Evolutionary conservation across 192 early-diverging fungal species (phyloP), one percentile per base, ranked within the genome.

Genomic region (Backusella parvicylindrica): DNA sequence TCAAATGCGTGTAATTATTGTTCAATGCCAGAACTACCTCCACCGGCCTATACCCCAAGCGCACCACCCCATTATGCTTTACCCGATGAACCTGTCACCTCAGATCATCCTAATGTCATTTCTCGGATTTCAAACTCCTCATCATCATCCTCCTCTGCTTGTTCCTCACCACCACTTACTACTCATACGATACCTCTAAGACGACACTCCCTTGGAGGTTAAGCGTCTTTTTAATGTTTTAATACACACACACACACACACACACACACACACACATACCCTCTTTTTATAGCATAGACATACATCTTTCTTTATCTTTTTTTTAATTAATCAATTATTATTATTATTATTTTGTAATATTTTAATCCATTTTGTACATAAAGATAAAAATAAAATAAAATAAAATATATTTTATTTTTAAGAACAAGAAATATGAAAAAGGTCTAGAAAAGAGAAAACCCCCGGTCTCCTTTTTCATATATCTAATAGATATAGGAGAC

Each of bases 31-130:
- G 71, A 78, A 31, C 7, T 73, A 38, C 77, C 77, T 18, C 77
- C 77, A 23, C 77, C 77, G 5, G 77, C 77, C 2, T 78, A 78
- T 37, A 78, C 77, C 13, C 77, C 77, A 28, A 72, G 74, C 23
- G 74, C 66, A n/a, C 74, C 77, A 56, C 71, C 71, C 33, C 37
- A 53, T 41, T 75, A 75, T 75, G 74, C 38, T 21, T 31, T 75
- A 38, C 74, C 74, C 6, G 49, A 32, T 31, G 38, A 40, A 26
- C 63, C 63, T 21, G 36, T 68, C 21, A 36, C 21, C 23, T 60
- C 23, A 8, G 33, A 2, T 6, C 53, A 56, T 0, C 53, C 53
- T 9, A 21, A 11, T 3, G 3, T 50, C 18, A 23, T 68, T 38
- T 71, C 76, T n/a, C 77, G 65, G 36, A 49, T 72, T 18, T 50